phyloP scores from a whole-genome alignment of 257 asterid species.

The Linaria vulgaris region DNA sequence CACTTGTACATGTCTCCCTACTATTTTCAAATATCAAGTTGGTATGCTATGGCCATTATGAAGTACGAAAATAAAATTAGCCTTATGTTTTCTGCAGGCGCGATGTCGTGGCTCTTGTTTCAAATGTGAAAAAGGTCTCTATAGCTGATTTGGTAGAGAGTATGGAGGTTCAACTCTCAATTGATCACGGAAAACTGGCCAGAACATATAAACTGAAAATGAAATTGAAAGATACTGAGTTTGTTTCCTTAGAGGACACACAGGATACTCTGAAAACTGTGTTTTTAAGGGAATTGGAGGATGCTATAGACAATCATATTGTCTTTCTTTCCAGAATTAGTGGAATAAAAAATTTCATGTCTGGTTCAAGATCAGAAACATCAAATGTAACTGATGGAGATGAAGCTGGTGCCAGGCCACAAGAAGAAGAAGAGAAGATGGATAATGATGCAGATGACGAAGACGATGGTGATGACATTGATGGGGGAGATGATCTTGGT shows the following conservation, averaged over 20 bases:
- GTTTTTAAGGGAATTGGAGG: conserved; percentile 65
- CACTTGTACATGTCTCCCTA: too few species aligned
- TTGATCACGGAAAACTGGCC: conserved; percentile 27
- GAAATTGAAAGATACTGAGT: conserved; percentile 60
- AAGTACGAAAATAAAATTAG: conserved; percentile 7
- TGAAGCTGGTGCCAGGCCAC: conserved; percentile 33
- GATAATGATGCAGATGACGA: conserved; percentile 49
- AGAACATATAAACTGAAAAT: conserved; percentile 64
- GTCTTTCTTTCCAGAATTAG: conserved; percentile 44
- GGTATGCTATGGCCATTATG: background rate
- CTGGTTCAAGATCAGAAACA: conserved; percentile 37
- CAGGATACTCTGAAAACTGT: conserved; percentile 49
- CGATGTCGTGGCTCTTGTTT: conserved; percentile 68
- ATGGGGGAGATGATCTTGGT: conserved; percentile 69
- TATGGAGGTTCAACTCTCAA: conserved; percentile 64
- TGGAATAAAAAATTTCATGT: conserved; percentile 49
- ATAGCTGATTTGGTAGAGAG: conserved; percentile 82
- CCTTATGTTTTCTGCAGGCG: conserved; percentile 44
- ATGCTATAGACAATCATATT: conserved; percentile 72
- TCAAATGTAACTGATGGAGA: conserved; percentile 46
- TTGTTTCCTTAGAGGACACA: conserved; percentile 52
- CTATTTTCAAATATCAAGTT: too few species aligned
- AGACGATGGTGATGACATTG: conserved; percentile 50
- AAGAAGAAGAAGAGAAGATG: conserved; percentile 32
- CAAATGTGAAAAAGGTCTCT: conserved; percentile 63